Conservation (phyloP, 2,329 filamentous ascomycete genomes). For the Aureobasidium sp. region DNA sequence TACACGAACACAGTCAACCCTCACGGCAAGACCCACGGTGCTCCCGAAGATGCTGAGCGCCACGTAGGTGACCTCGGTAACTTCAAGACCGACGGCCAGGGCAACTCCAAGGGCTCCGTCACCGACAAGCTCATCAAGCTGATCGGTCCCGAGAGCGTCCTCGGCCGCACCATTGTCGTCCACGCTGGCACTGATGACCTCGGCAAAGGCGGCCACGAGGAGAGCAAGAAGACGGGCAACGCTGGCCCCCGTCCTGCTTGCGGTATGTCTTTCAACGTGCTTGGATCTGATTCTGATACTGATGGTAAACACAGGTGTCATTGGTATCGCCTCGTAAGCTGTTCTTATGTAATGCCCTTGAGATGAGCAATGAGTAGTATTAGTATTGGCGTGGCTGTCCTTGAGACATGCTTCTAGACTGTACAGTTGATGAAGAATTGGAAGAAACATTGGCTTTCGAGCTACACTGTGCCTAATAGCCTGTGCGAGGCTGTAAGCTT, state of each 20-base stretch:
- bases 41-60: constrained; percentile 71
- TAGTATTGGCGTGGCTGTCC: neutral
- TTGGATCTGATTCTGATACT: neutral
- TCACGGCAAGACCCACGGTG: constrained; percentile 83
- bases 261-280: constrained; percentile 51
- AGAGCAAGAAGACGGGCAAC: constrained; percentile 98
- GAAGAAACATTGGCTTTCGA: neutral
- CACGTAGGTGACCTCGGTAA: constrained; percentile 98
- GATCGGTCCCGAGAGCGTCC: constrained; percentile 89
- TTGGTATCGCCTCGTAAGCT: constrained; percentile 31
- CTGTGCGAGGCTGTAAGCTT: no score
- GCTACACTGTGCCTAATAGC: no score
- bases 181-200: constrained; percentile 96
- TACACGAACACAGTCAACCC: constrained; percentile 78
- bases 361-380: constrained; percentile 6
- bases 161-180: constrained; percentile 91
- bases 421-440: constrained; percentile 5
- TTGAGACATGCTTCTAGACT: neutral
- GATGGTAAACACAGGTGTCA: constrained; percentile 25
- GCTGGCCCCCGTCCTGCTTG: constrained; percentile 89
- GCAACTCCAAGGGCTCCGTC: constrained; percentile 76
- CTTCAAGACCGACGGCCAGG: constrained; percentile 89
- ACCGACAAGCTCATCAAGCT: constrained; percentile 84
- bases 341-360: neutral
- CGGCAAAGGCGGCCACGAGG: constrained; percentile 82